Evolutionary conservation across 2,329 filamentous ascomycete species (phyloP).

Genomic region (Colletotrichum paranaense): DNA sequence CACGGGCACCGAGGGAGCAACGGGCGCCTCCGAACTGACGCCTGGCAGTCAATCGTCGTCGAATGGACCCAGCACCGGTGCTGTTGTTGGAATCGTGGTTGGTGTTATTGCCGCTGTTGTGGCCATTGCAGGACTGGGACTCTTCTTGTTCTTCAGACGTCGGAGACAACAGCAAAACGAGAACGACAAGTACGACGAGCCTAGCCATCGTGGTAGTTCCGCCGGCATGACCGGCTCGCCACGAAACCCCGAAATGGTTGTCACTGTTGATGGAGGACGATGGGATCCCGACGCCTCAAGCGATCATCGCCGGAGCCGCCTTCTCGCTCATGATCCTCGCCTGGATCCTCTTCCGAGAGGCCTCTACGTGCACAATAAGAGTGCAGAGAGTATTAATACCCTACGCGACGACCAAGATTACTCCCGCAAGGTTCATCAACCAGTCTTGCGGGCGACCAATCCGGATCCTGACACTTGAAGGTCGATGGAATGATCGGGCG

Average conservation of each 20-base stretch:
- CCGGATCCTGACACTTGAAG: constrained; percentile 61
- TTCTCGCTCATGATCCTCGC: constrained; percentile 71
- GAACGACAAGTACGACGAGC: constrained; percentile 55
- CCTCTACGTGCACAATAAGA: constrained; percentile 68
- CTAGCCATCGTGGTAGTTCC: constrained; percentile 62
- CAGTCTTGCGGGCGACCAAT: constrained; percentile 72
- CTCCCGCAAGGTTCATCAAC: constrained; percentile 67
- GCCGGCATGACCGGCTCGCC: constrained; percentile 59
- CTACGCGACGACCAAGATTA: constrained; percentile 75
- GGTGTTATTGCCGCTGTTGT: constrained; percentile 53
- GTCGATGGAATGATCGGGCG: constrained; percentile 1
- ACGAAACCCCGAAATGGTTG: constrained; percentile 55
- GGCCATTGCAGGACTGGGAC: constrained; percentile 47
- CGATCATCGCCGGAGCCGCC: constrained; percentile 54
- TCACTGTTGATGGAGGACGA: constrained; percentile 41
- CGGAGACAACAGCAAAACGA: constrained; percentile 56
- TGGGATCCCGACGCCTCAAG: constrained; percentile 29
- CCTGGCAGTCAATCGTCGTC: constrained; percentile 8
- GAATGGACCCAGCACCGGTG: constrained; percentile 55
- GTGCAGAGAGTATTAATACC: constrained; percentile 72
- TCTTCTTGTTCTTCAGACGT: constrained; percentile 58
- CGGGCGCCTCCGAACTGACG: constrained; percentile 20
- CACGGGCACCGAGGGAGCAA: constrained; percentile 37
- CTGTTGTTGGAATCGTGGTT: constrained; percentile 58
- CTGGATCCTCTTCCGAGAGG: constrained; percentile 71